Conservation (phyloP, 805 yeast genomes). For the Wilhelminamyces savonicus region DNA sequence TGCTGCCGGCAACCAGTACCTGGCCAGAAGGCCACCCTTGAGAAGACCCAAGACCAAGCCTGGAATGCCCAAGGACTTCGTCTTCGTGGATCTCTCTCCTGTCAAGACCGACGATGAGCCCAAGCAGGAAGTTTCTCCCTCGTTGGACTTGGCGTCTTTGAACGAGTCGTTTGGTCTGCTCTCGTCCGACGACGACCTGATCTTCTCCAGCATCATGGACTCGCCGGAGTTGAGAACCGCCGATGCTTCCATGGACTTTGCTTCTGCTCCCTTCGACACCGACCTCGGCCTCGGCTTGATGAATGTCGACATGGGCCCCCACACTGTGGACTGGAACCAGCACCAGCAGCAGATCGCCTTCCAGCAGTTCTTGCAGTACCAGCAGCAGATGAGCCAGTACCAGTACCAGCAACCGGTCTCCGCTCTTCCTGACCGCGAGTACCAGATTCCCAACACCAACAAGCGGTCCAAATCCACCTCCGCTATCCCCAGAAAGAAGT, state of each 20-base stretch:
- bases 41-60: slow-evolving; percentile 40
- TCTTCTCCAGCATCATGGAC: slow-evolving; percentile 7
- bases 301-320: slow-evolving; percentile 12
- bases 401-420: slow-evolving; percentile 1
- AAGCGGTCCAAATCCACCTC: slow-evolving; percentile 23
- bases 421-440: slow-evolving; percentile 1
- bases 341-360: slow-evolving; percentile 3
- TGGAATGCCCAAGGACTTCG: slow-evolving; percentile 40
- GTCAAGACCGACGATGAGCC: slow-evolving; percentile 21
- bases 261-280: slow-evolving; percentile 2
- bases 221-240: slow-evolving; percentile 5
- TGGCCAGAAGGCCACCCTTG: slow-evolving; percentile 32
- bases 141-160: slow-evolving; percentile 9
- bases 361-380: slow-evolving; percentile 4
- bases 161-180: slow-evolving; percentile 13
- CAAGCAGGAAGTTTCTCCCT: slow-evolving; percentile 2
- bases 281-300: slow-evolving; percentile 24
- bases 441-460: slow-evolving; percentile 7
- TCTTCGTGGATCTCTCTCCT: slow-evolving; percentile 40
- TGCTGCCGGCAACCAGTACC: slow-evolving; percentile 31
- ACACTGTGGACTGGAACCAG: slow-evolving; percentile 3
- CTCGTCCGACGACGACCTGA: slow-evolving; percentile 13
- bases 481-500: slow-evolving; percentile 10
- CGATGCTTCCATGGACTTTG: slow-evolving; percentile 1
- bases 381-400: not conserved